Evolutionary conservation across 805 yeast species (phyloP).

Genomic region (Brettanomyces custersianus): DNA sequence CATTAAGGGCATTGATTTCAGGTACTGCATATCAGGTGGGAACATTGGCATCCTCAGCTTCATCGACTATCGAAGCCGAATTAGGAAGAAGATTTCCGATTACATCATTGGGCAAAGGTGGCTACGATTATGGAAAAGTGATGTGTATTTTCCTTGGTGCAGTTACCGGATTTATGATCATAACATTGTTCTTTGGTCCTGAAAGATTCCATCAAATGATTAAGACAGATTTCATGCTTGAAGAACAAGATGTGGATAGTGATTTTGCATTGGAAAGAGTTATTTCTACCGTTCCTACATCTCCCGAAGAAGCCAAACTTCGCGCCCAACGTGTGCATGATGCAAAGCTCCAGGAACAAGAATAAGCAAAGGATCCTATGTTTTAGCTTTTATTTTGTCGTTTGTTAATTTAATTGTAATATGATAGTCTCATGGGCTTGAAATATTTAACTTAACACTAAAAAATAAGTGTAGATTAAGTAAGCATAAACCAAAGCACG

Average conservation of each 20-base stretch:
- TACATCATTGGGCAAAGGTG: slow-evolving; percentile 21
- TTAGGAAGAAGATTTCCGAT: slow-evolving; percentile 54
- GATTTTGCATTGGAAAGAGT: slow-evolving; percentile 2
- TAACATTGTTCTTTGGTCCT: slow-evolving; percentile 16
- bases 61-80: slow-evolving; percentile 62
- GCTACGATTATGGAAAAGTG: slow-evolving; percentile 56
- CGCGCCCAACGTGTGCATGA: background rate
- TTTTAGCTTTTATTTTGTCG: too few species aligned
- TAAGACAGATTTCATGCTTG: slow-evolving; percentile 6
- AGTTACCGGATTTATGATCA: slow-evolving; percentile 43
- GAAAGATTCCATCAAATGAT: slow-evolving; percentile 6
- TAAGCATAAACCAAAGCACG: too few species aligned
- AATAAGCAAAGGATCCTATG: too few species aligned
- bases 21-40: slow-evolving; percentile 66
- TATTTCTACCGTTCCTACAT: slow-evolving; percentile 3
- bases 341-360: too few species aligned
- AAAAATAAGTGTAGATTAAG: too few species aligned
- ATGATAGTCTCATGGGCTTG: too few species aligned
- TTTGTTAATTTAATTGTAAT: too few species aligned
- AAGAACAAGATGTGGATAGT: slow-evolving; percentile 3
- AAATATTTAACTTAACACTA: too few species aligned
- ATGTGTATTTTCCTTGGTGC: slow-evolving; percentile 64
- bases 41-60: slow-evolving; percentile 62
- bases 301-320: background rate
- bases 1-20: slow-evolving; percentile 49